Conservation (phyloP, 1,284 basidiomycete genomes). For the Leucoagaricus sp. region DNA sequence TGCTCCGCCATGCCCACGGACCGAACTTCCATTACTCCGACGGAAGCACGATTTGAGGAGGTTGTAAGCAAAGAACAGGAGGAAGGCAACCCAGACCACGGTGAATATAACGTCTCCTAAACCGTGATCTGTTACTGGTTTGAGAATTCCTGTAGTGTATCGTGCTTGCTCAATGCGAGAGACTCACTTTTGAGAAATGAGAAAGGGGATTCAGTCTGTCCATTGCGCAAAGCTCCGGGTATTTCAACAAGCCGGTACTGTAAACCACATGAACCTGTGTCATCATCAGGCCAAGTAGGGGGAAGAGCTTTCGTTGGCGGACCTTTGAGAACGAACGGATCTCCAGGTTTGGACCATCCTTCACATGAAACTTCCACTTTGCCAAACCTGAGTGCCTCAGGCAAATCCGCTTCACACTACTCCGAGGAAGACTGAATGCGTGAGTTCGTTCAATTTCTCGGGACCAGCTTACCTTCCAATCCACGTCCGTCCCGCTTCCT, state of each 20-base stretch:
- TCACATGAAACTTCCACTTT: constrained; percentile 83
- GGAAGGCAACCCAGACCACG: constrained; percentile 53
- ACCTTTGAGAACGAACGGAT: constrained; percentile 86
- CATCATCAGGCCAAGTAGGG: constrained; percentile 1
- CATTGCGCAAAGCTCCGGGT: constrained; percentile 47
- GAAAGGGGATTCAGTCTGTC: constrained; percentile 33
- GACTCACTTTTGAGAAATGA: constrained; percentile 20
- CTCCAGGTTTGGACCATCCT: constrained; percentile 81
- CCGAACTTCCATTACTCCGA: constrained; percentile 25
- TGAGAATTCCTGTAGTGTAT: too few relatives aligned
- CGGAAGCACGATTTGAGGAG: constrained; percentile 56
- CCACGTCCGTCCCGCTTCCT: constrained; percentile 71
- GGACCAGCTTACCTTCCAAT: constrained; percentile 71
- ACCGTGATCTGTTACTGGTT: constrained; percentile 50
- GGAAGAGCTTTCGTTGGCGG: constrained; percentile 19
- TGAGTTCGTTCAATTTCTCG: constrained; percentile 1
- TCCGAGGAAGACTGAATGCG: not conserved
- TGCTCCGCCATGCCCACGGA: constrained; percentile 29
- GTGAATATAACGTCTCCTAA: constrained; percentile 50
- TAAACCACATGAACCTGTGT: constrained; percentile 77
- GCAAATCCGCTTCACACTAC: constrained; percentile 89
- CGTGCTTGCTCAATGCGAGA: not conserved
- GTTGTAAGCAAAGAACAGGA: constrained; percentile 58
- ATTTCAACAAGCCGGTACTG: constrained; percentile 78
- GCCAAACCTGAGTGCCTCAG: constrained; percentile 78